These are phyloP conservation scores for Pyrenophora teres DNA, from an alignment of 2,329 filamentous ascomycete species.

Conservation along the genomic window DNA sequence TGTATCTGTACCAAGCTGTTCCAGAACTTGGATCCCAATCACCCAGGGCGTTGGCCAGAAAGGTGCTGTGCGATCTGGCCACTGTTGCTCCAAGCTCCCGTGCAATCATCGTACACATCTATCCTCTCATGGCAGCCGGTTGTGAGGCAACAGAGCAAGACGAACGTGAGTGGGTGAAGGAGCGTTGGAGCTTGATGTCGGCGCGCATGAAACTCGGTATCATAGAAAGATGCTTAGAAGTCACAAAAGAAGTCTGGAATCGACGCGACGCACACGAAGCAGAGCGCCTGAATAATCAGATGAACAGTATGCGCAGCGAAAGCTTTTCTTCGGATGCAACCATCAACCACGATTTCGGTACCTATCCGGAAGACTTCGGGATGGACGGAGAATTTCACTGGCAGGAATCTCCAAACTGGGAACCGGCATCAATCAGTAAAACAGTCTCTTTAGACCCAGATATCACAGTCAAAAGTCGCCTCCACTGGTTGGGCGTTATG, in stretches of 20 bases:
- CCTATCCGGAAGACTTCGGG: conserved; percentile 23
- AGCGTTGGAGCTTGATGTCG: conserved; percentile 66
- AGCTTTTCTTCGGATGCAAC: conserved; percentile 15
- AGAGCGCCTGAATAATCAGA: conserved; percentile 26
- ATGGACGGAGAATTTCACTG: conserved; percentile 28
- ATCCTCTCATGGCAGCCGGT: conserved; percentile 69
- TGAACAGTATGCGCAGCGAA: conserved; percentile 4
- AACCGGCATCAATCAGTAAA: conserved; percentile 2
- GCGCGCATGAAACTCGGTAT: conserved; percentile 69
- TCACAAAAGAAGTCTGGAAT: conserved; percentile 69
- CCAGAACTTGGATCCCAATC: conserved; percentile 67
- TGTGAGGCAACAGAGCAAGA: conserved; percentile 65
- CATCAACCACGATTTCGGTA: conserved; percentile 32
- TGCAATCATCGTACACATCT: conserved; percentile 71
- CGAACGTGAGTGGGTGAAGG: conserved; percentile 66
- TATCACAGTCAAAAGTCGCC: conserved; percentile 66
- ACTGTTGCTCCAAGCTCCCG: conserved; percentile 66
- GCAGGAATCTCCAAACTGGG: conserved; percentile 6
- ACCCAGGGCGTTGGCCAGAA: conserved; percentile 63
- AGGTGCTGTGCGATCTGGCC: conserved; percentile 64
- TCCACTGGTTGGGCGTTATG: conserved; percentile 76
- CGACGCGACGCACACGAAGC: conserved; percentile 61
- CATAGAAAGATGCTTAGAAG: conserved; percentile 67
- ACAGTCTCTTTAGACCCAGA: conserved; percentile 59
- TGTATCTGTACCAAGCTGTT: conserved; percentile 71